Evolutionary conservation across 1,284 basidiomycete genomes (phyloP).

Genomic region (Cerrena zonata): DNA sequence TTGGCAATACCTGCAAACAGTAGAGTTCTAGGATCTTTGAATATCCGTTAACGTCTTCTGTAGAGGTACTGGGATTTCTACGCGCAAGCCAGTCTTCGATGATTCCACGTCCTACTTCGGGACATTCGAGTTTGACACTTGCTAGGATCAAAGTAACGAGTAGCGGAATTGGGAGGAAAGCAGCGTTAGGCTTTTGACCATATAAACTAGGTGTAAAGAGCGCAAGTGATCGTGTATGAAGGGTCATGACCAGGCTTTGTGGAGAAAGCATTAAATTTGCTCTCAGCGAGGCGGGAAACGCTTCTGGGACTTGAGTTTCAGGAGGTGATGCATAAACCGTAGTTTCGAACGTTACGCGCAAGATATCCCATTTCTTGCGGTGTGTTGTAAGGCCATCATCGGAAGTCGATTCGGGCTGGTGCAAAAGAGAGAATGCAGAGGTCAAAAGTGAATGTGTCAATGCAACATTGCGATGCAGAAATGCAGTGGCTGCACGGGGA

Average conservation of each 20-base stretch:
- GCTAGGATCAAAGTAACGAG: constrained; percentile 64
- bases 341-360: constrained; percentile 73
- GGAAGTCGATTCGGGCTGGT: constrained; percentile 33
- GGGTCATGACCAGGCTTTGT: constrained; percentile 47
- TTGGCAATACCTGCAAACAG: constrained; percentile 63
- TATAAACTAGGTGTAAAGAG: constrained; percentile 62
- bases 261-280: constrained; percentile 52
- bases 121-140: constrained; percentile 59
- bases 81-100: constrained; percentile 72
- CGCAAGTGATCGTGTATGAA: constrained; percentile 58
- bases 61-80: constrained; percentile 30
- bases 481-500: constrained; percentile 67
- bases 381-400: constrained; percentile 46
- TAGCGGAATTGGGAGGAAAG: constrained; percentile 61
- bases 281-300: constrained; percentile 46
- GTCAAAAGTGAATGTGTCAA: constrained; percentile 59
- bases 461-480: constrained; percentile 62
- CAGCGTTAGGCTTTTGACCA: constrained; percentile 38
- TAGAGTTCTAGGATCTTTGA: constrained; percentile 70
- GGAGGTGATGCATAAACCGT: constrained; percentile 59
- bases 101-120: constrained; percentile 55
- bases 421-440: constrained; percentile 61
- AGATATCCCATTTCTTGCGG: constrained; percentile 76
- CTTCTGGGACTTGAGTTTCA: constrained; percentile 32
- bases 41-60: constrained; percentile 48